Evolutionary conservation across 2,329 filamentous ascomycete genomes (phyloP), one percentile per base, ranked within the genome.

Genomic region (Chaetomiaceae sp.): DNA sequence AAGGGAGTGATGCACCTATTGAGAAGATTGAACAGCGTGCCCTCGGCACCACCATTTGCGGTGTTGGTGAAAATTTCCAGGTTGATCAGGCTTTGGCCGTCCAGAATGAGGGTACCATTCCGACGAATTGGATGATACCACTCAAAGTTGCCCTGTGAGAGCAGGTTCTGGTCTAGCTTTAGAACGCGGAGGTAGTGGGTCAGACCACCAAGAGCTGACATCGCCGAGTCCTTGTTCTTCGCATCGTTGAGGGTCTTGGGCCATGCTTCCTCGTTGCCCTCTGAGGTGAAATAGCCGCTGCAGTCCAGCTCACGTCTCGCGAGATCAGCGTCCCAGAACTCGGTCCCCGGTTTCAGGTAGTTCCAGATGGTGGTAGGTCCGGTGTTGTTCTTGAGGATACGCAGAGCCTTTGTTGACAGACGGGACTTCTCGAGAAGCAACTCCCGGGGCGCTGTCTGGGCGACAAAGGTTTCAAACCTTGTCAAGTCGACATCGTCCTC

Each of bases 1-100:
- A 99, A 99, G 0, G 94, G 92, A 3, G 94, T 97, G 57, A 96
- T 86, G 66, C 94, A 99, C 47, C 90, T 84, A 68, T 99, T 97
- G 48, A 99, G 80, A 58, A 99, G 82, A 47, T 81, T 81, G 70
- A 97, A 99, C 1, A 99, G 73, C 0, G 94, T 97, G 6, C 94
- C 94, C 34, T 95, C 87, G 0, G 78, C 68, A 13, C 89, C 84
- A 7, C 91, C 92, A 65, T 96, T 92, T 60, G 87, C 90, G 0
- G 86, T 91, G 69, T 99, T 99, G 62, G 90, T 81, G 62, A 99
- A 99, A 5, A 99, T 82, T 67, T 99, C 94, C n/a, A 99, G 83
- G 65, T 99, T 99, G 75, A 95, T 95, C 62, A 99, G 77, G 20
- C 91, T 97, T 67, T 99, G 94, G 0, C 94, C 94, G 63, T 99